Evolutionary conservation across 2,329 filamentous ascomycete genomes (phyloP).

Genomic region (Fusarium keratoplasticum): DNA sequence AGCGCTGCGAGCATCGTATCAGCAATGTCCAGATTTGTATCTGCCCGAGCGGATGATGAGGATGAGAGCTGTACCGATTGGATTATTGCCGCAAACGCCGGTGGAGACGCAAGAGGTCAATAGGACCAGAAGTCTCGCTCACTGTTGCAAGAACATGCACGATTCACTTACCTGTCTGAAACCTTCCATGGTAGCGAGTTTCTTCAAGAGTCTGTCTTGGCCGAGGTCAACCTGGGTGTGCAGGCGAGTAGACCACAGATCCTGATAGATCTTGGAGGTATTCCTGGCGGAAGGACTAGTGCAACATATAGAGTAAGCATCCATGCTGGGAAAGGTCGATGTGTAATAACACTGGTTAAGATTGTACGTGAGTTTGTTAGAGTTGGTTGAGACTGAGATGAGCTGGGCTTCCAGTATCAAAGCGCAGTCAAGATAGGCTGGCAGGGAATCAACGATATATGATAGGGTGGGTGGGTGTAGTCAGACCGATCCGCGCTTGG

Average conservation of each 20-base stretch:
- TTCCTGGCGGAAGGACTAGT: constrained; percentile 57
- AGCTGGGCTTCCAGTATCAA: constrained; percentile 37
- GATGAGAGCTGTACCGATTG: constrained; percentile 6
- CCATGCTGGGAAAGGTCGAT: constrained; percentile 51
- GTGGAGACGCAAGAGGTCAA: constrained; percentile 3
- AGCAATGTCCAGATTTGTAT: constrained; percentile 36
- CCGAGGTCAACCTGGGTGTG: constrained; percentile 50
- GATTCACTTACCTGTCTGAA: constrained; percentile 51
- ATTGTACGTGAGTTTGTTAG: constrained; percentile 11
- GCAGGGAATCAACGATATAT: constrained; percentile 10
- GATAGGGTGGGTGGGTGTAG: constrained; percentile 21
- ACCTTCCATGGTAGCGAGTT: constrained; percentile 46
- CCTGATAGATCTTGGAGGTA: constrained; percentile 62
- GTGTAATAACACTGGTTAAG: constrained; percentile 3
- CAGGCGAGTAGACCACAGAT: constrained; percentile 57
- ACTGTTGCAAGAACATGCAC: not conserved
- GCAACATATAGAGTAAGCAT: constrained; percentile 64
- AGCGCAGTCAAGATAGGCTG: constrained; percentile 4
- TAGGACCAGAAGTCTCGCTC: not conserved
- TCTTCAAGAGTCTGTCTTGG: constrained; percentile 46
- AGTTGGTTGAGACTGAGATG: not conserved
- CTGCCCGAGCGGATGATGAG: constrained; percentile 10
- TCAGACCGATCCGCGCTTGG: constrained; percentile 9
- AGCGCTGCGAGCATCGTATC: constrained; percentile 40
- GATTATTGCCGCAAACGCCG: not conserved